Evolutionary conservation across 2,329 filamentous ascomycete genomes (phyloP), one percentile per base, ranked within the genome.

Genomic region (Colletotrichum sp.): DNA sequence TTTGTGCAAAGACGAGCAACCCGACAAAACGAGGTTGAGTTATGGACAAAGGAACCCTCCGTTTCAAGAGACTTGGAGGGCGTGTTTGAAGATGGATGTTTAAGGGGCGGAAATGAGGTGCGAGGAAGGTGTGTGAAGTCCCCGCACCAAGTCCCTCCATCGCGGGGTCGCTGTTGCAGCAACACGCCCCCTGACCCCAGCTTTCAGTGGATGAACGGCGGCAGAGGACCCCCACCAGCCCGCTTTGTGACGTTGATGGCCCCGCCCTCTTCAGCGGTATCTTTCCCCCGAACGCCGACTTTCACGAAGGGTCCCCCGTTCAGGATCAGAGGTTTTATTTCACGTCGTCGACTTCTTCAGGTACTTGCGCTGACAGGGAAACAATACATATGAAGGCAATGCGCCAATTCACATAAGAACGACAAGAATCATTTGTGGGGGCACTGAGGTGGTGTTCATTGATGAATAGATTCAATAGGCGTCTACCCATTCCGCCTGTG

Each of bases 391-490:
- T 26, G 26, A 49, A 49, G 44, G 10, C n/a, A 52, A 21, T 52
- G n/a, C n/a, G 6, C n/a, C 26, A 6, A 26, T 26, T 1, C 26
- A 26, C 26, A 26, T 26, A 26, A 26, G 26, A 26, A 26, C 26
- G 26, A 26, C 26, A 26, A 26, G 26, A 26, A 26, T 26, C 26
- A 26, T 6, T 26, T 26, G 26, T 26, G 26, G 26, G 26, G 26
- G 26, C 26, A 26, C 26, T 26, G 26, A 26, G 26, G 26, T 26
- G 26, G 26, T 65, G 44, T 72, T 69, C 68, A 69, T 79, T 79
- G 80, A 83, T 84, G 84, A 83, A 86, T 89, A 89, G 87, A 89
- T 89, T 90, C 89, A 88, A 89, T 80, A 81, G 88, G 86, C 88
- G 73, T 89, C 89, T 89, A 89, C 83, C 81, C 83, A 82, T 78